Conservation (phyloP, 1,139 yeast species). For the Taiozyma onychis region DNA sequence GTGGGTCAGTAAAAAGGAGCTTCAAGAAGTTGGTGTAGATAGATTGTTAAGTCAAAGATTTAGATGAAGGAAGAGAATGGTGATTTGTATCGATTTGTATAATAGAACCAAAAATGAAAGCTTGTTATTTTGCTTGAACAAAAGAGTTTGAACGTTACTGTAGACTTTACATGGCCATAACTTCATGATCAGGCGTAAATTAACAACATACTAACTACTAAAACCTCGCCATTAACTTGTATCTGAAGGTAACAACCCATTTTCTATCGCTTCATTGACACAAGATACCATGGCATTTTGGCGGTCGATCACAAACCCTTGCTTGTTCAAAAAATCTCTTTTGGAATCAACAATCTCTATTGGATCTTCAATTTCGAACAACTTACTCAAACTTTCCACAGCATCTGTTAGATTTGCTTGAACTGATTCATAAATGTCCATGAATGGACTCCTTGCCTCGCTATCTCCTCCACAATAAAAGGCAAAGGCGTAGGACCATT, state of each 20-base stretch:
- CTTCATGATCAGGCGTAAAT: neutral
- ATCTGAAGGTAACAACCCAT: slow-evolving; percentile 7
- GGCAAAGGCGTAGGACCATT: slow-evolving; percentile 89
- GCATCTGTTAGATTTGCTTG: slow-evolving; percentile 68
- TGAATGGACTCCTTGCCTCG: slow-evolving; percentile 31
- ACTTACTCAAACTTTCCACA: slow-evolving; percentile 73
- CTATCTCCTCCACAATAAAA: slow-evolving; percentile 46
- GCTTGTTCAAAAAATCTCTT: slow-evolving; percentile 43
- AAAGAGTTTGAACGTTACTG: neutral
- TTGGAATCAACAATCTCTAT: slow-evolving; percentile 43
- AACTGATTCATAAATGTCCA: slow-evolving; percentile 63
- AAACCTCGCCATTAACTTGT: neutral
- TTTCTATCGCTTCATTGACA: slow-evolving; percentile 13
- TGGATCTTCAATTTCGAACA: slow-evolving; percentile 59
- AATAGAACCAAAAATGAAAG: neutral
- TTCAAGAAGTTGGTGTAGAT: slow-evolving; percentile 86
- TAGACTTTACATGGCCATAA: too few relatives aligned
- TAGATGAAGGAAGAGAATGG: slow-evolving; percentile 35
- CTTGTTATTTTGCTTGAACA: neutral
- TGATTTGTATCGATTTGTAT: neutral
- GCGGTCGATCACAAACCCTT: slow-evolving; percentile 41
- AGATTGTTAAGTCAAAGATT: slow-evolving; percentile 70
- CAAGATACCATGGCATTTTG: slow-evolving; percentile 46
- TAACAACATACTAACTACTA: slow-evolving; percentile 1
- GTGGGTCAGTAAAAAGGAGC: slow-evolving; percentile 92